Base-by-base conservation (phyloP, 176 grass and related monocot genomes). In the Zoysia pacifica region DNA sequence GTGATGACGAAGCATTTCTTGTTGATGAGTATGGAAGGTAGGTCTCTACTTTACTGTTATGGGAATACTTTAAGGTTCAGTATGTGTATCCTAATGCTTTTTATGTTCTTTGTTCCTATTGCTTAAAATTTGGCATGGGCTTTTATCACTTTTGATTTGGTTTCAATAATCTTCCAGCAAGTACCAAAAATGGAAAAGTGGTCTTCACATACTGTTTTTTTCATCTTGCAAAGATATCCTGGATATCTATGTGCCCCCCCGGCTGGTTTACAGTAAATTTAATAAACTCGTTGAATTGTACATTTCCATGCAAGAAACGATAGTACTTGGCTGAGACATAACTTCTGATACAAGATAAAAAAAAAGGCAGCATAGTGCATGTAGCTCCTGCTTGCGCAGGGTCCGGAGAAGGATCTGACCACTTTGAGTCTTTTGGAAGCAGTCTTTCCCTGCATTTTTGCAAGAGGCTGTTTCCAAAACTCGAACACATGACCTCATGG, bases 1-100 rank as follows among this genome's bases (percentile, higher is more conserved):
- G 92, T 51, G 95, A 98, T 69, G 83, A 94, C 40, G 95, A 98
- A 72, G 95, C 90, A 76, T 93, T 98, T 84, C 90, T 94, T 86
- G 94, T 97, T 74, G 90, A 98, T 77, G 95, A 98, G 65, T 98
- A 98, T 87, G 95, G 95, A 86, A 98, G 95, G 95, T 98, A 70
- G 15, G 75, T 14, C 83, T 73, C 58, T 82, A 37, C 39, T 74
- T 79, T 61, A 62, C 20, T 5, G 68, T 50, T 59, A 42, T 41
- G 3, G 77, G 49, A 58, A 67, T 11, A 40, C 79, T 79, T 79
- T 63, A 75, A 9, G 63, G 51, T 73, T 78, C 14, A n/a, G 4
- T 67, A 6, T 50, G 39, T 54, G 63, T 74, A 62, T 28, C 52
- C 5, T 40, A 6, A 68, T 74, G 20, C 48, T 46, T 79, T 88